phyloP scores from a whole-genome alignment of 2,329 filamentous ascomycete species.

The Myriangium duriaei region DNA sequence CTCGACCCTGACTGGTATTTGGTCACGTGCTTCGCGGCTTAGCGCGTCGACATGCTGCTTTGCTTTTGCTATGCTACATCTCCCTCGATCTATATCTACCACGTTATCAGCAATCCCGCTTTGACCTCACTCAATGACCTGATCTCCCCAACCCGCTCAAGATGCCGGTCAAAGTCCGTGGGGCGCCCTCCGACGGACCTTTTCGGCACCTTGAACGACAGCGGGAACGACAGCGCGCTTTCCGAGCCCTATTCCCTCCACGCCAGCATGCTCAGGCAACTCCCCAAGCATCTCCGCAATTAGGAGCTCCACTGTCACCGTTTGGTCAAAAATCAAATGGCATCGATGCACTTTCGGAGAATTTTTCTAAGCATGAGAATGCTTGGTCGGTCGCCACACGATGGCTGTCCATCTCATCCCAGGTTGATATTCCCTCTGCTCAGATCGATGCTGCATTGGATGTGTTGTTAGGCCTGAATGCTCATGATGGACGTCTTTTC shows the following conservation, averaged over 20 bases:
- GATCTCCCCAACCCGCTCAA: not conserved
- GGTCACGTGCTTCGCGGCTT: too few relatives aligned
- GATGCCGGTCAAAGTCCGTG: not conserved
- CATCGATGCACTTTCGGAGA: not conserved
- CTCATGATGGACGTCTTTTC: slow-evolving; percentile 16
- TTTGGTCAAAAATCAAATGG: not conserved
- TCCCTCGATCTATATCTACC: too few relatives aligned
- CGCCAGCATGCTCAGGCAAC: not conserved
- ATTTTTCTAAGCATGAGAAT: not conserved
- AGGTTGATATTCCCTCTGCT: not conserved
- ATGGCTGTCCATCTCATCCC: not conserved
- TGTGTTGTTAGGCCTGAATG: slow-evolving; percentile 36
- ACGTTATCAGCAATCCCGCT: too few relatives aligned
- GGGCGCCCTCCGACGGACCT: not conserved
- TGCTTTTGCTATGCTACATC: too few relatives aligned
- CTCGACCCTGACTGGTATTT: too few relatives aligned
- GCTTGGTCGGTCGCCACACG: slow-evolving; percentile 3
- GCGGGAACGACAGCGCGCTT: not conserved
- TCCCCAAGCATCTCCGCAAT: slow-evolving; percentile 1
- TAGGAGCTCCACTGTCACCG: slow-evolving; percentile 4
- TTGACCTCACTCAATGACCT: too few relatives aligned
- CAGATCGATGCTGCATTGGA: slow-evolving; percentile 12
- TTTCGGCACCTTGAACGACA: not conserved
- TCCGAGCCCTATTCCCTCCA: slow-evolving; percentile 1
- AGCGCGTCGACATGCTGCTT: too few relatives aligned